Base-by-base conservation (phyloP, 805 yeast species). In the Wickerhamomyces canadensis region DNA sequence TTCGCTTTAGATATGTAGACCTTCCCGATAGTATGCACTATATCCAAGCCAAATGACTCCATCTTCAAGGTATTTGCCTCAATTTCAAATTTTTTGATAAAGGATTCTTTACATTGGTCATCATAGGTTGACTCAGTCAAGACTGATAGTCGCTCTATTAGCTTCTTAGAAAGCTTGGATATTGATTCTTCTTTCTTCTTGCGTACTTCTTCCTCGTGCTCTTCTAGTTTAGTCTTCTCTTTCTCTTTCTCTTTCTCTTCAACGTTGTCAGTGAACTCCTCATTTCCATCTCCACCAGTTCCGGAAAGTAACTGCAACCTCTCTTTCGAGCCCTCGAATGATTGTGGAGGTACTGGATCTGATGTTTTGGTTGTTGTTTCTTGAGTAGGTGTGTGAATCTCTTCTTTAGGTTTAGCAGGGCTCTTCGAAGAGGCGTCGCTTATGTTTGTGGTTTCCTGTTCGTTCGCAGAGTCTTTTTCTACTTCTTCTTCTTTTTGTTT, bases 21-120 rank as follows among this genome's bases (percentile, higher is more conserved):
- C 36, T 74, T 70, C 18, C 93, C 94, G 37, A 84, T 73, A 0
- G 85, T 72, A 49, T 84, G 93, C 33, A 85, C 68, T 25, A 84
- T 82, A 52, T 84, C 88, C 23, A 83, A 60, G n/a, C 94, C 94
- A 60, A 84, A 84, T 17, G 91, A 82, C 58, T 84, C 93, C 77
- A 81, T 74, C 49, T 83, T 84, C 45, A 84, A 66, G 21, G 78
- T 67, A 54, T 89, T 93, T 13, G 95, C 95, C 59, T 93, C 98
- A 51, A 80, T 78, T 43, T 69, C 70, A 48, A 84, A 71, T 56
- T 84, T 81, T 38, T 68, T 69, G 42, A 70, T 63, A 58, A 87
- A 91, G 0, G 82, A 70, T 6, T 60, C 57, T 36, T 81, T 68
- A 27, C 88, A 79, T 23, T 78, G 85, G 0, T 64, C 66, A 36